Evolutionary conservation across 768 basidiomycete genomes (phyloP), one percentile per base, ranked within the genome.

Genomic region (Tubosaeta sp.): DNA sequence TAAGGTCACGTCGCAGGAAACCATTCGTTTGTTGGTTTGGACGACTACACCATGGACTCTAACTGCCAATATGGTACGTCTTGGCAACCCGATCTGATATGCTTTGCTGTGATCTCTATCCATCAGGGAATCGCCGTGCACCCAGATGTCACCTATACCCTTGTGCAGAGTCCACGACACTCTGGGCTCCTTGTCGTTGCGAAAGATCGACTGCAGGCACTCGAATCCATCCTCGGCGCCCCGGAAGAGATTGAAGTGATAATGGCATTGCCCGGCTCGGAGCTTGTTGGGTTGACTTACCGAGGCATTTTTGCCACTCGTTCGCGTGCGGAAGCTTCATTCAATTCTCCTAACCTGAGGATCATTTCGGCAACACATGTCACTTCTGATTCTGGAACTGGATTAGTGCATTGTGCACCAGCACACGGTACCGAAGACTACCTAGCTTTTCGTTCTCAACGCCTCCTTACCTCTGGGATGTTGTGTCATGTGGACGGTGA

Each of bases 11-110:
- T 46, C 78, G 7, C 56, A 62, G 2, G 63, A 64, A 57, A 16
- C 60, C 44, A 68, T 85, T 11, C 75, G 77, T 25, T 59, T 96
- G 10, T 72, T 93, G 16, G 87, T 95, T 4, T 99, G 95, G 95
- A 98, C 95, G 3, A 98, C 95, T 4, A 98, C 95, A 0, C 90
- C 95, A 1, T 99, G 95, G 95, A 98, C 92, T 4, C 71, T 98
- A 42, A 92, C 90, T 6, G 90, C 92, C 2, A 98, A 99, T 62
- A 92, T 94, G 88, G 94, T 93, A 58, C 36, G 78, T 50, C 30
- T 18, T 40, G 18, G 22, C n/a, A 6, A 41, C 22, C 14, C 52
- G 34, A 34, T 38, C 38, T 9, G 36, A 27, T n/a, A 22, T 18
- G 29, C 40, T 44, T 48, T 36, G 14, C 32, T 12, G 9, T 55